phyloP scores from a whole-genome alignment of 1,284 basidiomycete species.

The Gomphus bonarii region DNA sequence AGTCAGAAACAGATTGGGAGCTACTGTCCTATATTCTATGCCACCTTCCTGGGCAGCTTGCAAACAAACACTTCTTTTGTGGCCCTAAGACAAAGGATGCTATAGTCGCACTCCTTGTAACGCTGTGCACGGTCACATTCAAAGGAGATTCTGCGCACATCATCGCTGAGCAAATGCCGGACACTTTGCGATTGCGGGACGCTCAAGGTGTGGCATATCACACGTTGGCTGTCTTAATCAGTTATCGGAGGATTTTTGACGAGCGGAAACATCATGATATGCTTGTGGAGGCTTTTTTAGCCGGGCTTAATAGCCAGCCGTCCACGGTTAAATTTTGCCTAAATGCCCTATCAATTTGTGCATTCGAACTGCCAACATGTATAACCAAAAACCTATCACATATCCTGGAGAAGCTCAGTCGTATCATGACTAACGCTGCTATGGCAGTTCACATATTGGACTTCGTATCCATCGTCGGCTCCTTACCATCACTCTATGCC shows the following conservation, averaged over 20 bases:
- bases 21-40: constrained; percentile 87
- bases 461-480: constrained; percentile 83
- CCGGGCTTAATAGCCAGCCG: constrained; percentile 64
- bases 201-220: constrained; percentile 86
- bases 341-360: constrained; percentile 81
- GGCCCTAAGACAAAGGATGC: constrained; percentile 69
- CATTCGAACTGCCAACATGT: constrained; percentile 82
- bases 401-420: constrained; percentile 83
- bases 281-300: constrained; percentile 78
- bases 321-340: constrained; percentile 88
- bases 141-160: constrained; percentile 52
- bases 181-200: constrained; percentile 65
- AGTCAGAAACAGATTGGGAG: constrained; percentile 82
- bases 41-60: constrained; percentile 84
- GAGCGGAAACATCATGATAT: constrained; percentile 51
- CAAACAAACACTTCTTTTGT: constrained; percentile 96
- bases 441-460: constrained; percentile 96
- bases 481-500: constrained; percentile 68
- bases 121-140: constrained; percentile 64
- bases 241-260: constrained; percentile 79
- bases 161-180: constrained; percentile 43
- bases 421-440: constrained; percentile 90
- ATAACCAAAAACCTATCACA: constrained; percentile 74
- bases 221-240: constrained; percentile 80
- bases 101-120: constrained; percentile 54